These are phyloP conservation scores for Aspergillus versicolor DNA, from an alignment of 2,329 filamentous ascomycete species.

Conservation along the genomic window DNA sequence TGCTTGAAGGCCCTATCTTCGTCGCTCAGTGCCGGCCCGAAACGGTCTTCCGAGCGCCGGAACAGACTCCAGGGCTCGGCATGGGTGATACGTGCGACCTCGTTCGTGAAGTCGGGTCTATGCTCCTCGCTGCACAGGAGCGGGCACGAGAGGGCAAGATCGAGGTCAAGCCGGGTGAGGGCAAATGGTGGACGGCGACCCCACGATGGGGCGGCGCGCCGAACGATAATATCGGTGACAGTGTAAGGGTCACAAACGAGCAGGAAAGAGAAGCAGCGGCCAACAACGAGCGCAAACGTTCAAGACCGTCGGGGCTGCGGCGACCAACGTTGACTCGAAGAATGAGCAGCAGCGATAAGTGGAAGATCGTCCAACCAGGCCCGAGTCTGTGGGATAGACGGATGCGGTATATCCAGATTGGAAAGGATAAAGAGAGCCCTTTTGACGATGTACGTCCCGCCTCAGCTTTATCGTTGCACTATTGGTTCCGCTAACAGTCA, in stretches of 20 bases:
- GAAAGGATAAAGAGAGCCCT: slow-evolving; percentile 47
- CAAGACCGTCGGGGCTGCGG: slow-evolving; percentile 32
- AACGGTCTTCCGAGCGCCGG: slow-evolving; percentile 49
- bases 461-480: neutral
- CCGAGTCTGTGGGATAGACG: slow-evolving; percentile 57
- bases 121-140: slow-evolving; percentile 61
- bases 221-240: slow-evolving; percentile 33
- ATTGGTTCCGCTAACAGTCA: neutral
- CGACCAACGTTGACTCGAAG: slow-evolving; percentile 39
- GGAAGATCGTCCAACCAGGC: slow-evolving; percentile 53
- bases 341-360: slow-evolving; percentile 50
- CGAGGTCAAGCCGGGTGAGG: slow-evolving; percentile 53
- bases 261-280: slow-evolving; percentile 26
- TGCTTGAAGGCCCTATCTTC: slow-evolving; percentile 59
- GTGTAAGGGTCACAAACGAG: slow-evolving; percentile 25
- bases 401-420: slow-evolving; percentile 57
- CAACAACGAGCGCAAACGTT: slow-evolving; percentile 37
- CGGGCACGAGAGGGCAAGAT: slow-evolving; percentile 54
- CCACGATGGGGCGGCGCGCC: slow-evolving; percentile 57
- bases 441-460: slow-evolving; percentile 53
- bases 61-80: slow-evolving; percentile 29
- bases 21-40: slow-evolving; percentile 57
- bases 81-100: slow-evolving; percentile 51
- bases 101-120: slow-evolving; percentile 57
- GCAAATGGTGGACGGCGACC: slow-evolving; percentile 60